Base-by-base conservation (phyloP, 202 grass and related monocot genomes). In the Carex arenaria region DNA sequence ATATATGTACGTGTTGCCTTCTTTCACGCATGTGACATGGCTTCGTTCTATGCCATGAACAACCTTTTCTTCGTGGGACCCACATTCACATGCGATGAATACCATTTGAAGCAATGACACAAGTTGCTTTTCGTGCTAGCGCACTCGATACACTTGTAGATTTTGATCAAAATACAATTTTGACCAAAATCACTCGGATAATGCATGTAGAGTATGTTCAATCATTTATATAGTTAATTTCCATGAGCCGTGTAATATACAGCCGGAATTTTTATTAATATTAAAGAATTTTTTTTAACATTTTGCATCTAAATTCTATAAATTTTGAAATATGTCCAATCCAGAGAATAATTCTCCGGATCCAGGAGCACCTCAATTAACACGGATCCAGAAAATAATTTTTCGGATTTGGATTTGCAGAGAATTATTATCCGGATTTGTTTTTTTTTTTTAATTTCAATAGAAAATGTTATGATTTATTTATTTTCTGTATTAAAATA, bases 1-100 rank as follows among this genome's bases (percentile, higher is more conserved):
- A 2, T 49, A 11, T 49, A 2, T n/a, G 43, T 49, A 49, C 11
- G 43, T 47, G 59, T 38, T 82, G 63, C 15, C 30, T 67, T 67
- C 43, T 82, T 82, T 0, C 45, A 56, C 51, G 23, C 80, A 40
- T 69, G 80, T 82, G 80, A 82, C 49, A 78, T 66, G 36, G 61
- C 65, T 72, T 66, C 40, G 49, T 49, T 82, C 68, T 56, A 32
- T 11, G 47, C 80, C 63, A 69, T 82, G 64, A 68, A 82, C 62
- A 2, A 15, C 36, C 80, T 82, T 82, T 82, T 64, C 17, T 67
- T 69, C 17, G 45, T 57, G 64, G 80, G 63, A 55, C 47, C 60
- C 62, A 68, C 80, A 34, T 51, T 82, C 80, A 82, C 80, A 82
- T 82, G 80, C 64, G 1, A 34, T 32, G 14, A 28, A 82, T 57